Evolutionary conservation across 768 basidiomycete species (phyloP), one percentile per base, ranked within the genome.

Genomic region (Strobilomyces echinocephalus): DNA sequence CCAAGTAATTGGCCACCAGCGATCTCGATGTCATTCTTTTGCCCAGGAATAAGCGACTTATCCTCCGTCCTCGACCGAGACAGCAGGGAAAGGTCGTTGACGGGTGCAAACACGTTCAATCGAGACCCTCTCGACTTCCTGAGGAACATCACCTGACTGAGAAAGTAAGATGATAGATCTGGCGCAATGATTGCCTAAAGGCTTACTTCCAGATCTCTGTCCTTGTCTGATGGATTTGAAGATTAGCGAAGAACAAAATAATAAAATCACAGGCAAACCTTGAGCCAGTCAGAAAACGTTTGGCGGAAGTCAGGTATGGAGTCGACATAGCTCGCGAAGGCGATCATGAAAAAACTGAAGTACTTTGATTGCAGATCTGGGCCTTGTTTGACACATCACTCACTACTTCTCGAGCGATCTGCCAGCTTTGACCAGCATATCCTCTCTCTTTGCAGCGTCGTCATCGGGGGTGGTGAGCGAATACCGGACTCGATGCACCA

Each of bases 201-300:
- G 69, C 88, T 68, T 64, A 92, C 93, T 91, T 97, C 84, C 88
- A 91, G 16, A 99, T 91, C 66, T 98, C 97, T 3, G 88, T 84
- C 40, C 95, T 79, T 2, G 83, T 73, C 83, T 88, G 31, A 48
- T 1, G n/a, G 8, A 38, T 53, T 28, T 46, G 46, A 53, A 28
- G 36, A 49, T 33, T 7, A 40, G 14, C 33, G 10, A 35, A 0
- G 5, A 55, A 51, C 5, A 53, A 14, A 53, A 15, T 2, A 41
- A 26, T 33, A 18, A 9, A 34, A 48, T 14, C 10, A 42, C 43
- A 5, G 11, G 63, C 74, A 30, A 31, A 87, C 88, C 79, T 85
- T 85, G 33, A 97, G 71, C 94, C 94, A 97, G n/a, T 80, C 75
- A 1, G 86, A 85, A 68, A 98, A 97, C 11, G 79, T 83, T 57